Conservation (phyloP, 2,329 filamentous ascomycete species). For the Neofusicoccum umdonicola region DNA sequence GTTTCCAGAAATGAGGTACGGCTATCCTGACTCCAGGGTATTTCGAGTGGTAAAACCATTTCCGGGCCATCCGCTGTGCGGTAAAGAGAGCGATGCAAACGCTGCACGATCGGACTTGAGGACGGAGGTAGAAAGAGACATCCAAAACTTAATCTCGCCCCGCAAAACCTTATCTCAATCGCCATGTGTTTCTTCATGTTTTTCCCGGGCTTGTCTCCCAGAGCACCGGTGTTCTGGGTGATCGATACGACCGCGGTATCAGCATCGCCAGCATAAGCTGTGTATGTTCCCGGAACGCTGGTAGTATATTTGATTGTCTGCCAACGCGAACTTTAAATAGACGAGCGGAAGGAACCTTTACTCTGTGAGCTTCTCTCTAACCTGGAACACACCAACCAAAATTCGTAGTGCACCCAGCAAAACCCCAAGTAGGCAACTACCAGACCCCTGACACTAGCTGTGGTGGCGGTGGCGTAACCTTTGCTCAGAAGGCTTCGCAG, state of each 20-base stretch:
- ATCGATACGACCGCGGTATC: not conserved
- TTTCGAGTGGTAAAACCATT: no score
- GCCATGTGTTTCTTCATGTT: not conserved
- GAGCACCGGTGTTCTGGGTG: not conserved
- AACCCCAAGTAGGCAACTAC: not conserved
- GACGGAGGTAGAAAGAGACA: not conserved
- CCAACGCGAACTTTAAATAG: not conserved
- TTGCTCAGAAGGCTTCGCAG: no score
- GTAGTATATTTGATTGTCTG: not conserved
- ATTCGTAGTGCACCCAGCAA: not conserved
- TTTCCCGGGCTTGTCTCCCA: not conserved
- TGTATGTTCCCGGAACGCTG: not conserved
- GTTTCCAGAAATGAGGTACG: no score
- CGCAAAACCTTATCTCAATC: not conserved
- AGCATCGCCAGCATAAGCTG: not conserved
- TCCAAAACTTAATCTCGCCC: not conserved
- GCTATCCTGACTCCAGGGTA: no score
- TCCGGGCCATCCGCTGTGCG: no score
- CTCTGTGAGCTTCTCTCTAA: not conserved
- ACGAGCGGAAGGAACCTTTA: not conserved
- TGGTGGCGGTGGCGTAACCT: not conserved
- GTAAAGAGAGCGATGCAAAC: no score
- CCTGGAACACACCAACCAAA: not conserved
- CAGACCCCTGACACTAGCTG: not conserved
- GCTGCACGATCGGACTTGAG: no score